These are phyloP conservation scores for Polyporus arcularius DNA, from an alignment of 768 basidiomycete genomes.

Conservation along the genomic window DNA sequence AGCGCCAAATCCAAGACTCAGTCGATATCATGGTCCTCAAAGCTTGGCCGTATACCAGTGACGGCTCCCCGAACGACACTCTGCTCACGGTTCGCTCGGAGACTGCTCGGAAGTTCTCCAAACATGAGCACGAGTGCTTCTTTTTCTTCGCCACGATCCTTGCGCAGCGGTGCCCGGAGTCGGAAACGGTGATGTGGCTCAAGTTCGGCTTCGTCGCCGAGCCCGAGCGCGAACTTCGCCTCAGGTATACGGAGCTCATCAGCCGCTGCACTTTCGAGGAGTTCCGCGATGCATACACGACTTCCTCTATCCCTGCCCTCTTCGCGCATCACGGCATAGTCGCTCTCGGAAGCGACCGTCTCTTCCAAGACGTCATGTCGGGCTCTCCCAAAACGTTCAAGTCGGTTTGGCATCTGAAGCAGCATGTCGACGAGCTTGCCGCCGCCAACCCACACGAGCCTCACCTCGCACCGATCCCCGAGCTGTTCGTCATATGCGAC, in stretches of 20 bases:
- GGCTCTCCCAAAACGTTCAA: constrained; percentile 17
- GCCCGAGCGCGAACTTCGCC: not conserved
- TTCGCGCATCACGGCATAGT: not conserved
- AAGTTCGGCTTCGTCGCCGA: constrained; percentile 21
- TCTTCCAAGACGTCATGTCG: constrained; percentile 30
- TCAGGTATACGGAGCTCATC: constrained; percentile 29
- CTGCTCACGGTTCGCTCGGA: no score
- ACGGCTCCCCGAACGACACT: not conserved
- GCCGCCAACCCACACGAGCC: not conserved
- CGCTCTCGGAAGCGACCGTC: not conserved
- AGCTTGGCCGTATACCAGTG: not conserved
- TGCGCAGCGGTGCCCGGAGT: not conserved
- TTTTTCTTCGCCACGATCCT: not conserved
- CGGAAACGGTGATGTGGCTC: constrained; percentile 2
- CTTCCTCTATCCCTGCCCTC: constrained; percentile 21
- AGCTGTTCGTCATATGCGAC: constrained; percentile 26
- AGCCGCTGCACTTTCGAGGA: constrained; percentile 37
- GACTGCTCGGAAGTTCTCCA: not conserved
- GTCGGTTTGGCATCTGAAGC: constrained; percentile 43
- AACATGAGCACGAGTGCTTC: not conserved
- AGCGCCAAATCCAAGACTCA: no score
- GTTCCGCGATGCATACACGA: constrained; percentile 32
- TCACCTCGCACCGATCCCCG: not conserved
- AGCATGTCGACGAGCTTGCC: constrained; percentile 21
- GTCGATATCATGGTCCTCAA: not conserved